Evolutionary conservation across 805 yeast genomes (phyloP), one percentile per base, ranked within the genome.

Genomic region (Sungouiella thailandica): DNA sequence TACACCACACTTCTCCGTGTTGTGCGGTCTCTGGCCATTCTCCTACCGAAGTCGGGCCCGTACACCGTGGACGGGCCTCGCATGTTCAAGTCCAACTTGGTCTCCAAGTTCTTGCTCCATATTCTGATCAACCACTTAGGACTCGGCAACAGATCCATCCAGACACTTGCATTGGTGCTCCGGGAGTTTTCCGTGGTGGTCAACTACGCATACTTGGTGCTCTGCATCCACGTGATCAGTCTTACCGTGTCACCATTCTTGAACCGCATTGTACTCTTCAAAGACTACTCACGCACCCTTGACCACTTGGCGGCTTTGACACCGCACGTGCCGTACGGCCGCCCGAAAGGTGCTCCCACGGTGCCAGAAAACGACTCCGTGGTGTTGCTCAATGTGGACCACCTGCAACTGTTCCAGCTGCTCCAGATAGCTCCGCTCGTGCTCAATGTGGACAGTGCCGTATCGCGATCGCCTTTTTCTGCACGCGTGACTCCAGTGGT

Each of bases 211-310:
- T 49, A 50, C 26, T 36, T 49, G 41, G 49, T 49, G 1, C 44
- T 54, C 26, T 53, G 60, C 36, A 48, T 56, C 18, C 58, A 56
- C 32, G 57, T 56, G 27, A 49, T 56, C 12, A 43, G 46, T 22
- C 36, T 50, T 32, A 45, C 49, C 19, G 36, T 48, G 4, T 40
- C 49, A 2, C 53, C 55, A 2, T 35, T 44, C 10, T 31, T 50
- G 17, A 32, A 36, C 13, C 37, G 37, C 22, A 28, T 43, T 16
- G 36, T 50, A 28, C 32, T 47, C 17, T 40, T 49, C 29, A 40
- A 39, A 11, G 50, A 46, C 24, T 47, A 50, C 36, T 42, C 51
- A 20, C 39, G 41, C 17, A 47, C 55, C 3, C 34, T 52, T 28
- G 54, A 52, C 20, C 50, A 49, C 25, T 37, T 52, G 32, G 45